Evolutionary conservation across 495 filamentous ascomycete species (phyloP).

Genomic region (Podospora comata): DNA sequence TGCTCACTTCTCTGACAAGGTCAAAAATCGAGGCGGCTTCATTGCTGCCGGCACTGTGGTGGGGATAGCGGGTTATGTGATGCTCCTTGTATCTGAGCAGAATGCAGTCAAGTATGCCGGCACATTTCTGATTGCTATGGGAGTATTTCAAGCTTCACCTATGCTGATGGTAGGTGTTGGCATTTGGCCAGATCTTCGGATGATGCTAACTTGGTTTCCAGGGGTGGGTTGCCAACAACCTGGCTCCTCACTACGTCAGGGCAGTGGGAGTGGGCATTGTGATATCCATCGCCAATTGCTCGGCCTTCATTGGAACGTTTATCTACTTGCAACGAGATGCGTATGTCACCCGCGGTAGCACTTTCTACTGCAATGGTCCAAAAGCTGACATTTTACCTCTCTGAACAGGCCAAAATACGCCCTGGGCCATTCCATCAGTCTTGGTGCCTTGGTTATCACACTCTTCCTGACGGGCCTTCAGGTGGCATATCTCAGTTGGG

Average conservation of each 20-base stretch:
- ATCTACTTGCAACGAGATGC: constrained; percentile 47
- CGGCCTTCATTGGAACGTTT: constrained; percentile 53
- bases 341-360: constrained; percentile 25
- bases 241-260: constrained; percentile 49
- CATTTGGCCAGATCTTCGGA: too few species aligned
- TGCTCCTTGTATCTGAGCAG: constrained; percentile 47
- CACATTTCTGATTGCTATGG: constrained; percentile 56
- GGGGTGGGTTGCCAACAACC: constrained; percentile 43
- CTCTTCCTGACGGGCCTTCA: constrained; percentile 35
- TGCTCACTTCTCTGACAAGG: constrained; percentile 48
- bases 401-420: constrained; percentile 40
- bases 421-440: constrained; percentile 47
- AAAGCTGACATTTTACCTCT: not conserved
- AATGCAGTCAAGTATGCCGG: constrained; percentile 55
- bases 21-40: constrained; percentile 48
- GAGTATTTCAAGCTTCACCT: constrained; percentile 59
- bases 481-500: constrained; percentile 45
- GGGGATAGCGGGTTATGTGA: constrained; percentile 53
- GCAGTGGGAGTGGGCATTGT: constrained; percentile 47
- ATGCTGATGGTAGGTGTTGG: constrained; percentile 45
- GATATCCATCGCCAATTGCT: constrained; percentile 43
- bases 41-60: constrained; percentile 48
- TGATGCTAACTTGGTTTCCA: constrained; percentile 10
- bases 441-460: constrained; percentile 41
- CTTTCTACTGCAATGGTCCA: not conserved